These are phyloP conservation scores for Aspergillus sclerotioniger DNA, from an alignment of 495 filamentous ascomycete genomes.

Conservation along the genomic window DNA sequence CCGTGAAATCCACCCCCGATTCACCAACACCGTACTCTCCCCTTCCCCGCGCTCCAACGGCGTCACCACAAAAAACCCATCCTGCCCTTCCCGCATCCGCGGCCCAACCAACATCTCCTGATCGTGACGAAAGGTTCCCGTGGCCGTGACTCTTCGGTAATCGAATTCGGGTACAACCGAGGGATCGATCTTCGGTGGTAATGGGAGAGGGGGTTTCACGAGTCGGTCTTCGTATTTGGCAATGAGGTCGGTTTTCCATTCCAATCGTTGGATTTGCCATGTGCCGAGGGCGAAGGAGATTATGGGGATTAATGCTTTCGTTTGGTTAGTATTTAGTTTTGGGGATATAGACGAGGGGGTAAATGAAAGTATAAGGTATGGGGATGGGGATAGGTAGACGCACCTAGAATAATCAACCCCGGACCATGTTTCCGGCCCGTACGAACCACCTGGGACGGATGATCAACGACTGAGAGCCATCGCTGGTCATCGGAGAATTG, in stretches of 20 bases:
- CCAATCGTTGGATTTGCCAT: conserved; percentile 93
- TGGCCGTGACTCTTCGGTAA: conserved; percentile 80
- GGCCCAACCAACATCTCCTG: conserved; percentile 95
- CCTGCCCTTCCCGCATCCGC: conserved; percentile 80
- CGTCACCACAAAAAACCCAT: conserved; percentile 88
- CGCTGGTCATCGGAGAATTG: conserved; percentile 59
- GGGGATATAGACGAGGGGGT: no score
- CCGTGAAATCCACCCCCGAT: conserved; percentile 86
- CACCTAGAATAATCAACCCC: conserved; percentile 79
- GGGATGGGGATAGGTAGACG: no score
- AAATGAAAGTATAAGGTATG: no score
- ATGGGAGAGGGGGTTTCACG: conserved; percentile 77
- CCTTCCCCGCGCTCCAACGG: conserved; percentile 71
- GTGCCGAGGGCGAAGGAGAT: conserved; percentile 87
- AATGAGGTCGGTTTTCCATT: conserved; percentile 90
- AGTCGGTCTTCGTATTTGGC: conserved; percentile 88
- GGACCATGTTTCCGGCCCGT: conserved; percentile 71
- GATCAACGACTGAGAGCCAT: conserved; percentile 82
- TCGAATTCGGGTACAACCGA: conserved; percentile 83
- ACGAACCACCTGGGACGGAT: conserved; percentile 74
- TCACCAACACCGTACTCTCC: conserved; percentile 73
- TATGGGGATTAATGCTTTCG: conserved; percentile 77
- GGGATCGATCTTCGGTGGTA: conserved; percentile 80
- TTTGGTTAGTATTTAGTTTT: neutral
- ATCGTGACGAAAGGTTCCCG: conserved; percentile 75